Percentiles rank a stretch among this genome's conserved stretches.
Evolutionary conservation across 345 rosid species (phyloP).

Genomic region (Aquilaria yunnanensis): DNA sequence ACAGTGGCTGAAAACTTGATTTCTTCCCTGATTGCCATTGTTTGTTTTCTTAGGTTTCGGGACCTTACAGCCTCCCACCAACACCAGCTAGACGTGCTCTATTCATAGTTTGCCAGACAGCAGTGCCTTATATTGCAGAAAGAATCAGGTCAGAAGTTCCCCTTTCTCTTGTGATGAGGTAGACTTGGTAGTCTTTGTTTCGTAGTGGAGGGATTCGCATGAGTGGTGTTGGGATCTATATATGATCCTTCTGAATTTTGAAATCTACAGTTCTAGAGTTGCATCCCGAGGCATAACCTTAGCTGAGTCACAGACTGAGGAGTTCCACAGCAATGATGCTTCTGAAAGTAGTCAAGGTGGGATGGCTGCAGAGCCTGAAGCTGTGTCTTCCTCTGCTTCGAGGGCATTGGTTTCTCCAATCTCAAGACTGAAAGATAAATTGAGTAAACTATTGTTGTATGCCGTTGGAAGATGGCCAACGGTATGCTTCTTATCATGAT

Average conservation of each 20-base stretch:
- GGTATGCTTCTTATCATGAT: slow-evolving; percentile 31
- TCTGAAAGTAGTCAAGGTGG: slow-evolving; percentile 27
- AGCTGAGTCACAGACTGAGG: slow-evolving; percentile 51
- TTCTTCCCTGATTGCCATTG: slow-evolving; percentile 7
- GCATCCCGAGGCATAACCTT: slow-evolving; percentile 63
- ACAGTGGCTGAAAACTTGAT: neutral
- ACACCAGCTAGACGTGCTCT: slow-evolving; percentile 92
- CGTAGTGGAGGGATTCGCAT: too few species aligned
- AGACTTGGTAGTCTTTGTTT: too few species aligned
- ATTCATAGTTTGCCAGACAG: slow-evolving; percentile 74
- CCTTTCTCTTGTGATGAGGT: neutral
- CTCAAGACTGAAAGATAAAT: slow-evolving; percentile 46
- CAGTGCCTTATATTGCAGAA: slow-evolving; percentile 79
- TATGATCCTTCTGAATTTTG: too few species aligned
- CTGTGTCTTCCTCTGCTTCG: slow-evolving; percentile 33
- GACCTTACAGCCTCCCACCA: slow-evolving; percentile 77
- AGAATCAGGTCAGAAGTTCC: slow-evolving; percentile 56
- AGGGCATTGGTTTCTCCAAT: slow-evolving; percentile 38
- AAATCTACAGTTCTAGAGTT: slow-evolving; percentile 53
- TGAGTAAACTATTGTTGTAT: slow-evolving; percentile 40
- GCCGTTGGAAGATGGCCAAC: slow-evolving; percentile 72
- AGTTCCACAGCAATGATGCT: slow-evolving; percentile 21
- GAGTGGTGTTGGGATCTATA: neutral
- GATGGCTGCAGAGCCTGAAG: slow-evolving; percentile 24
- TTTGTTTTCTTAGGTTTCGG: slow-evolving; percentile 52